phyloP scores from a whole-genome alignment of 257 asterid genomes.

The Plectranthus barbatus region DNA sequence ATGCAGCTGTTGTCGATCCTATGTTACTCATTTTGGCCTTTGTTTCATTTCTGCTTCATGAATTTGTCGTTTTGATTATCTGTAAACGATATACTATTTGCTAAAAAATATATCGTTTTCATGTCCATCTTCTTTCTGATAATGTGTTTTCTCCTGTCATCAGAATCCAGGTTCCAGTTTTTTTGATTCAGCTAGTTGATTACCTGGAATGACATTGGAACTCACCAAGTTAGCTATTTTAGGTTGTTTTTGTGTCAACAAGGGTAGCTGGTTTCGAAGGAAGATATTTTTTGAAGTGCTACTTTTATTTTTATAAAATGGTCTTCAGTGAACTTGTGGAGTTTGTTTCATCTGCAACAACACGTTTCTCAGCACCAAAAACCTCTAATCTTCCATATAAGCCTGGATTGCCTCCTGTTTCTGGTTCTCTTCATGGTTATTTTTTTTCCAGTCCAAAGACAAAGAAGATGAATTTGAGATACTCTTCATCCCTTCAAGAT shows the following conservation, averaged over 20 bases:
- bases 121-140: not conserved
- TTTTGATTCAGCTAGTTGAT: constrained; percentile 5
- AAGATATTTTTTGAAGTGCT: constrained; percentile 11
- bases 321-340: constrained; percentile 54
- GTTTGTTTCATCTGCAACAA: constrained; percentile 40
- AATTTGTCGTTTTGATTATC: no score
- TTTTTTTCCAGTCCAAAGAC: constrained; percentile 30
- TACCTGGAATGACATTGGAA: not conserved
- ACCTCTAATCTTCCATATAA: constrained; percentile 32
- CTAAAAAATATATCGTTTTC: no score
- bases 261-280: not conserved
- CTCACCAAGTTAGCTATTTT: not conserved
- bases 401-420: constrained; percentile 64
- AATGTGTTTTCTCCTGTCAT: constrained; percentile 2
- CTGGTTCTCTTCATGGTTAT: constrained; percentile 40
- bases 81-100: no score
- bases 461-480: constrained; percentile 44
- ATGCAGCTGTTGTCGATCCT: no score
- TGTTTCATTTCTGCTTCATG: no score
- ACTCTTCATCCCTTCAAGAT: constrained; percentile 77
- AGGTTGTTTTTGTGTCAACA: no score
- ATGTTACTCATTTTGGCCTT: no score
- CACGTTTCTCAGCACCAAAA: constrained; percentile 43
- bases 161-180: constrained; percentile 16
- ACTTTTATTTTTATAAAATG: constrained; percentile 37